phyloP scores from a whole-genome alignment of 768 basidiomycete genomes.

The Polyporus arcularius region DNA sequence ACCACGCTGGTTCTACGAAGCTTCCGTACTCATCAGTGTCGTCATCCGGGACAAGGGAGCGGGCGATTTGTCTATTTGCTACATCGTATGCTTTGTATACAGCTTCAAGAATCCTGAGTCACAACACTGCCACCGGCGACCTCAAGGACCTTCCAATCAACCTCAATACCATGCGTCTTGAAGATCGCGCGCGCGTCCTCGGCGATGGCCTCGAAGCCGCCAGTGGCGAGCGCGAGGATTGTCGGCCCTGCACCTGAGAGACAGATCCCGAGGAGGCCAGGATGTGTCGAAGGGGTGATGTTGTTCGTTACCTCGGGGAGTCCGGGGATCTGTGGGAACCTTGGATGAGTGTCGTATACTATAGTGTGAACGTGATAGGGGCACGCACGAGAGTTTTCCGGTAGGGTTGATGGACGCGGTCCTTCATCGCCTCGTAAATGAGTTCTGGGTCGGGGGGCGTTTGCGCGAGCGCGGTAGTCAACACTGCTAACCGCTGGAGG shows the following conservation, averaged over 20 bases:
- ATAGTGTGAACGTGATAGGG: not conserved
- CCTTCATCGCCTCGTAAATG: slow-evolving; percentile 99
- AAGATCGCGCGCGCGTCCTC: slow-evolving; percentile 80
- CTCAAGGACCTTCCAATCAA: slow-evolving; percentile 88
- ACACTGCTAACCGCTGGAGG: slow-evolving; percentile 91
- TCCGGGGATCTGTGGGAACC: slow-evolving; percentile 78
- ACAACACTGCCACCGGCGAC: slow-evolving; percentile 52
- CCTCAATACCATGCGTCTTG: slow-evolving; percentile 65
- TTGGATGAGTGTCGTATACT: slow-evolving; percentile 1
- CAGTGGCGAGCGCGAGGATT: slow-evolving; percentile 90
- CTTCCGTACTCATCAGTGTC: too few species aligned
- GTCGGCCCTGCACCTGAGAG: slow-evolving; percentile 98
- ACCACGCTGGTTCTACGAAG: too few species aligned
- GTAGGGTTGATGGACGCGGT: slow-evolving; percentile 96
- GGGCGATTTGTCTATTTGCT: too few species aligned
- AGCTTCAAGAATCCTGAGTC: slow-evolving; percentile 7
- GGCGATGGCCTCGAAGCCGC: slow-evolving; percentile 82
- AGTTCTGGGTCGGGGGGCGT: slow-evolving; percentile 91
- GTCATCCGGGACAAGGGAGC: too few species aligned
- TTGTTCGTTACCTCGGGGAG: slow-evolving; percentile 88
- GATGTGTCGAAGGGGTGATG: slow-evolving; percentile 87
- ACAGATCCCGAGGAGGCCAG: slow-evolving; percentile 95
- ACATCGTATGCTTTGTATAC: not conserved
- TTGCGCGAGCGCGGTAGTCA: slow-evolving; percentile 90
- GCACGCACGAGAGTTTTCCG: slow-evolving; percentile 76